Evolutionary conservation across 257 asterid genomes (phyloP), one percentile per base, ranked within the genome.

Genomic region (Anisodus acutangulus): DNA sequence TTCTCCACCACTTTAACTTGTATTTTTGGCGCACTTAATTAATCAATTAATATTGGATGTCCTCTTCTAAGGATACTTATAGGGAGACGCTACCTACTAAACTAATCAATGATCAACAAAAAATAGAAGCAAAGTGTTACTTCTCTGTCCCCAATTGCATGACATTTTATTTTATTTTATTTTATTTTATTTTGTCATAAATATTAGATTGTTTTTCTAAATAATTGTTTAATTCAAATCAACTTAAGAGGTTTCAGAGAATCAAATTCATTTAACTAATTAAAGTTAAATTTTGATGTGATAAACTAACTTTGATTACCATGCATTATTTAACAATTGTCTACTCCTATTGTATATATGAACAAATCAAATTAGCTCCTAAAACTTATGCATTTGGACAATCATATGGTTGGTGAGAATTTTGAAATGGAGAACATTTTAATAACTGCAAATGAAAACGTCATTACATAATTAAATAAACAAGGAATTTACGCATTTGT

Each of bases 91-190:
- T 71, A n/a, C 54, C 54, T 16, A 69, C 37, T 69, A 69, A 69
- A 69, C 13, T 69, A 69, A 69, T 69, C 54, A 69, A 16, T 69
- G 7, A 39, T 69, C 78, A 69, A 39, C 78, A 39, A 39, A 69
- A 69, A 49, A 3, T 39, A 39, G 54, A 69, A 69, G 78, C 76
- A 69, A 69, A 7, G 11, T 3, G 39, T 39, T 16, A 17, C 78
- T 69, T 41, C 15, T 41, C 2, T 69, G 31, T 16, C 78, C 15
- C 54, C 47, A 41, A 16, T 67, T 67, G 53, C 15, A 39, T 68
- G 78, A 68, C 6, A 68, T 7, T n/a, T 69, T 16, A 39, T 39
- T 69, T 41, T 0, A 41, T 16, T 69, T 41, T 0, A 41, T 67
- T 67, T 31, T 12, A 67, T 37, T 67, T 13, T 67, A 19, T 39